Base-by-base conservation (phyloP, 108 stramenopile genomes). In the Phaeodactylum tricornutum region DNA sequence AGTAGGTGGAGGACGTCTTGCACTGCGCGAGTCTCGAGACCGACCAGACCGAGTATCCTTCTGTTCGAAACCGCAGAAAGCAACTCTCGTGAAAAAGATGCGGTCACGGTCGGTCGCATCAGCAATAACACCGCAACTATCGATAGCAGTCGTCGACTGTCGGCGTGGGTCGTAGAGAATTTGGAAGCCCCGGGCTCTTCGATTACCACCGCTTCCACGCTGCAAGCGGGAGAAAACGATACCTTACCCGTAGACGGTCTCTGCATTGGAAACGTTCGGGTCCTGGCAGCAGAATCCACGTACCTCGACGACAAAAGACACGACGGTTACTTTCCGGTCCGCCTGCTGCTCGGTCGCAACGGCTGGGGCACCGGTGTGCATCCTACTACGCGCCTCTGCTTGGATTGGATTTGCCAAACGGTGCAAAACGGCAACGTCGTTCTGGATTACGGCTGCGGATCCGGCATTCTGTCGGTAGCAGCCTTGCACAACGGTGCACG, bases 311-410 rank as follows among this genome's bases (percentile, higher is more conserved):
- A 52, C 24, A 27, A n/a, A 11, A 20, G 5, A 14, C 22, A 55
- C 29, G 36, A 43, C 35, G 65, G 53, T n/a, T 48, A 57, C 16
- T 38, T 58, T 17, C 46, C 46, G 5, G 66, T 74, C 24, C 31
- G 26, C 41, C 63, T 36, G 26, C 34, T 79, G 41, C 55, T 71
- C 48, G 77, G 77, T 24, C 69, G 77, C 11, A 67, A 74, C 33
- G 77, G 72, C n/a, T 79, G 74, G 59, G 77, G 77, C 27, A 75
- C 77, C 0, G 77, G 77, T 24, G 77, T 74, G 21, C 77, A 79
- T 72, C 77, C 77, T 31, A 72, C 77, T 8, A 79, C 77, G 1
- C 55, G 64, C 19, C 26, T 79, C 23, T 79, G 77, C 45, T 50
- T 79, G 21, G 67, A 68, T 65, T 79, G 71, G 71, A 36, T 79